A percentile compares a stretch with the other conserved stretches of the same genome.
These are phyloP conservation scores for Aspergillus avenaceus DNA, from an alignment of 495 filamentous ascomycete species.

Conservation along the genomic window DNA sequence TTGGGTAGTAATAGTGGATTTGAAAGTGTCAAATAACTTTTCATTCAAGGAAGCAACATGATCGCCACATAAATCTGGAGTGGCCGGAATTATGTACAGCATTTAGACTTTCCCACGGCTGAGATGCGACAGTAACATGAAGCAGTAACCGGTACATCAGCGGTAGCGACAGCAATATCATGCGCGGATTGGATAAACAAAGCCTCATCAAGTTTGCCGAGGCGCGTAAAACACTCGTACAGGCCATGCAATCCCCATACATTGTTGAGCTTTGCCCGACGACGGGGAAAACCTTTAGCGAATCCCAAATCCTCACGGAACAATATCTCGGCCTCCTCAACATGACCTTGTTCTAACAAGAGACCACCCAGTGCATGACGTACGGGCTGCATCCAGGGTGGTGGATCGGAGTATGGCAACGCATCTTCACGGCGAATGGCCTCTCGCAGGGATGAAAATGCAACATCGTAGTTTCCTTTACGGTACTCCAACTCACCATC, in stretches of 20 bases:
- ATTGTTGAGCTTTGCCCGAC: constrained; percentile 60
- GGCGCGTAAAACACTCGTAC: constrained; percentile 55
- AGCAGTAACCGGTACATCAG: constrained; percentile 56
- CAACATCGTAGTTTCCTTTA: constrained; percentile 42
- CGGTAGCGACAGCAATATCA: constrained; percentile 43
- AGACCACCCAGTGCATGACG: constrained; percentile 44
- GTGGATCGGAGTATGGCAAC: constrained; percentile 64
- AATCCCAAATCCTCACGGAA: constrained; percentile 63
- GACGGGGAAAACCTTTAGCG: constrained; percentile 47
- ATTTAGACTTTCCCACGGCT: too few relatives aligned
- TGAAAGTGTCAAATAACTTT: too few relatives aligned
- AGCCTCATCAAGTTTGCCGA: constrained; percentile 49
- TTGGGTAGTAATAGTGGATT: too few relatives aligned
- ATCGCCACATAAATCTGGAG: too few relatives aligned
- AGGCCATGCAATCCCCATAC: constrained; percentile 66
- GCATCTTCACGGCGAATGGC: constrained; percentile 51
- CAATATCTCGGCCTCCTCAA: constrained; percentile 49
- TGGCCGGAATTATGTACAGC: too few relatives aligned
- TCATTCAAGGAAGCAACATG: too few relatives aligned
- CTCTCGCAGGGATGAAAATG: constrained; percentile 44
- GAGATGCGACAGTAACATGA: constrained; percentile 58
- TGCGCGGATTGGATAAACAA: constrained; percentile 44
- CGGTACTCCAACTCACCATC: constrained; percentile 64
- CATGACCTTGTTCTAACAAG: constrained; percentile 56
- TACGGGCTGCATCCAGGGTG: constrained; percentile 68